These are phyloP conservation scores for Lycium barbarum DNA, from an alignment of 257 asterid species.

Conservation along the genomic window DNA sequence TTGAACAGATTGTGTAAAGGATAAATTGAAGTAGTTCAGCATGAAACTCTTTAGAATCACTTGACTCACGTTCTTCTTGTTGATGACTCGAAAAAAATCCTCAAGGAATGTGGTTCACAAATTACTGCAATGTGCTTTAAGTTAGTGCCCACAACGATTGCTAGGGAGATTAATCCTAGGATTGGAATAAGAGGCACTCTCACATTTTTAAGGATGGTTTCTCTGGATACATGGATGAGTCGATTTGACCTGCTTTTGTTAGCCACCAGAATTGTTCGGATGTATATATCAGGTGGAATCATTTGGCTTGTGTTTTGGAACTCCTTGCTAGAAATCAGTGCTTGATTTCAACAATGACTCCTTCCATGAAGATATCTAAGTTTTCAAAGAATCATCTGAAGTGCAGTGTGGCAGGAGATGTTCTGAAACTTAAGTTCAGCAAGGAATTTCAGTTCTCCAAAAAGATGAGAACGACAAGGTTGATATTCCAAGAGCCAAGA, in stretches of 20 bases:
- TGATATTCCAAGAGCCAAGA: neutral
- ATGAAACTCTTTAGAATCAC: slow-evolving; percentile 16
- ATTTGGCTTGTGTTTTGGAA: neutral
- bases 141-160: slow-evolving; percentile 26
- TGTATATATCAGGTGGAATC: neutral
- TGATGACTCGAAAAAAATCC: neutral
- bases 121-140: slow-evolving; percentile 32
- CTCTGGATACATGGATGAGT: slow-evolving; percentile 17
- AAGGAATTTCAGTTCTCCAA: too few relatives aligned
- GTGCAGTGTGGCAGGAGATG: neutral
- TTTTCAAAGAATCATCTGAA: slow-evolving; percentile 1
- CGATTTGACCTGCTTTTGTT: slow-evolving; percentile 13
- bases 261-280: neutral
- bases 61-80: neutral
- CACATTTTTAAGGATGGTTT: slow-evolving; percentile 33
- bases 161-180: slow-evolving; percentile 34
- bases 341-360: neutral
- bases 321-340: neutral
- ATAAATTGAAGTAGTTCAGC: slow-evolving; percentile 26
- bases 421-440: neutral
- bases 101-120: neutral
- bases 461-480: too few relatives aligned
- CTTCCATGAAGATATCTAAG: neutral
- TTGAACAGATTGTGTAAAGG: slow-evolving; percentile 29
- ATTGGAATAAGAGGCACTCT: slow-evolving; percentile 29